Base-by-base conservation (phyloP, 495 filamentous ascomycete genomes). In the Trypethelium eluteriae region DNA sequence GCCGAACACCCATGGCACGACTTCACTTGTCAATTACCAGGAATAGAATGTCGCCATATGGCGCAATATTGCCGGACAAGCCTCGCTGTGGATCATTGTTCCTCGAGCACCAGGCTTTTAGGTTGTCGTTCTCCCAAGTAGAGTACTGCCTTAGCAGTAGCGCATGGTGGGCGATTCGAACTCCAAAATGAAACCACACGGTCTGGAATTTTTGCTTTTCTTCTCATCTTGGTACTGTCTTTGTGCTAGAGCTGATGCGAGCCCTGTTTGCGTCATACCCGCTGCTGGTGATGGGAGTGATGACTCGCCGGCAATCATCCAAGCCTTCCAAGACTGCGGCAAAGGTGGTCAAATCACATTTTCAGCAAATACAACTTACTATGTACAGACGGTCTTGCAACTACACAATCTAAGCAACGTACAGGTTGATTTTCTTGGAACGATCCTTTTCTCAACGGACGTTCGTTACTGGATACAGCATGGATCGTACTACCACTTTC, bases 381-480 rank as follows among this genome's bases (percentile, higher is more conserved):
- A 59, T 36, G 53, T 59, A 34, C 53, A 59, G 14, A 59, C 53
- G 10, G 53, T 59, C 6, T 36, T 59, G 18, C 53, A 59, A 14
- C 18, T 59, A 4, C 53, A 59, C 53, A 59, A 59, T 36, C 53
- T 59, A 7, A 35, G 25, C 32, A 34, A 59, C 14, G 53, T 59
- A 10, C 53, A 76, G 2, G 72, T 79, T n/a, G 70, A 70, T 18
- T 59, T 79, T 2, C 65, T 70, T 14, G 77, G 78, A 0, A 73
- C 74, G 36, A 71, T 75, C 39, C 70, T 65, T 47, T 80, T 75
- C 69, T 74, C 70, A 35, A 76, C 72, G 6, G 72, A 80, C 59
- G 74, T 77, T 6, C 50, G 66, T 2, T 80, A 80, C 64, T 79
- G 78, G 78, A 70, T 76, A 0, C 70, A 71, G 7, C 69, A 79